phyloP scores from a whole-genome alignment of 2,329 filamentous ascomycete species.

The Microdochium bolleyi region DNA sequence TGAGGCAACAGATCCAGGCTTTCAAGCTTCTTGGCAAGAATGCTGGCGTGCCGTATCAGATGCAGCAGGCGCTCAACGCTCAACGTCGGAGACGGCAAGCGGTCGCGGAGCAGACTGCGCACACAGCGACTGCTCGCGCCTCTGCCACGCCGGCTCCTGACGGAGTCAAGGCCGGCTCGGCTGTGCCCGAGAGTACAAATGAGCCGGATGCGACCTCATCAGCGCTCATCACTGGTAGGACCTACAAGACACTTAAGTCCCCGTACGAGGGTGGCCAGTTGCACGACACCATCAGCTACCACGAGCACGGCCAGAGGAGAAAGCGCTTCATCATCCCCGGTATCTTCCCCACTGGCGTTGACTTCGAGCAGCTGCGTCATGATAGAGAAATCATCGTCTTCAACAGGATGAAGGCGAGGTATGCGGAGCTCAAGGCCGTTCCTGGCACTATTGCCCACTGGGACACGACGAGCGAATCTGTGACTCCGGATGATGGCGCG shows the following conservation, averaged over 20 bases:
- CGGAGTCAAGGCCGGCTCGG: constrained; percentile 21
- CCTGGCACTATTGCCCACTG: constrained; percentile 82
- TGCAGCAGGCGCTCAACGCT: constrained; percentile 78
- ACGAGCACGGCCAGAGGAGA: constrained; percentile 67
- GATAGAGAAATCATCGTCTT: constrained; percentile 84
- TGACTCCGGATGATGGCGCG: constrained; percentile 68
- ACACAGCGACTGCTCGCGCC: constrained; percentile 30
- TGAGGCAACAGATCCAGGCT: constrained; percentile 81
- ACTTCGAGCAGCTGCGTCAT: constrained; percentile 76
- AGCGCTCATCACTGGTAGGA: constrained; percentile 31
- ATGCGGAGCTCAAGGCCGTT: constrained; percentile 73
- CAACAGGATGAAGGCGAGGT: constrained; percentile 81
- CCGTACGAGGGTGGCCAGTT: constrained; percentile 55
- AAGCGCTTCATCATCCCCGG: constrained; percentile 77
- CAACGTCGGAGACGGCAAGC: constrained; percentile 60
- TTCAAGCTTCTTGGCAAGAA: constrained; percentile 91
- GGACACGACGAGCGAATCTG: constrained; percentile 64
- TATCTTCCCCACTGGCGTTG: constrained; percentile 80
- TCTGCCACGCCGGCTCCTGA: constrained; percentile 27
- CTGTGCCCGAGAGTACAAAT: constrained; percentile 18
- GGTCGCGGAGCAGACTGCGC: constrained; percentile 38
- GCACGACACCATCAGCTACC: constrained; percentile 61
- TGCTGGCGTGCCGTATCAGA: constrained; percentile 64
- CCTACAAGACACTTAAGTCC: constrained; percentile 67
- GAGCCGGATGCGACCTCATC: constrained; percentile 21